phyloP scores from a whole-genome alignment of 768 basidiomycete genomes.

The Tulasnella sp. region DNA sequence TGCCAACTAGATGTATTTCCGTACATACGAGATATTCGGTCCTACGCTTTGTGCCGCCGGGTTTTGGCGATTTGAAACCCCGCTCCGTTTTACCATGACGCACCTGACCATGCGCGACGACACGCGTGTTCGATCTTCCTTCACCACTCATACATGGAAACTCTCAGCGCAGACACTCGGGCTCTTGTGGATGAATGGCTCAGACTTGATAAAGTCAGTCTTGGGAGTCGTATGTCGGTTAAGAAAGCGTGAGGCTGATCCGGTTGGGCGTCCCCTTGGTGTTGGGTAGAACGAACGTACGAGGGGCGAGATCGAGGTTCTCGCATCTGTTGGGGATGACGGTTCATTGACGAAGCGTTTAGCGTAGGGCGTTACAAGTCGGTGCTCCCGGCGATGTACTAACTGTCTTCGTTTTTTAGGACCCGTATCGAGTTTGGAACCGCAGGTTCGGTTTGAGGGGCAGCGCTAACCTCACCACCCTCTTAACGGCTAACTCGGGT shows the following conservation, averaged over 20 bases:
- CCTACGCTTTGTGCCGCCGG: neutral
- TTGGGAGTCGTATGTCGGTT: neutral
- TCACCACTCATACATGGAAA: too few relatives aligned
- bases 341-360: conserved; percentile 22
- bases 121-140: neutral
- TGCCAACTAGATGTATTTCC: neutral
- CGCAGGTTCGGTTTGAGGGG: conserved; percentile 39
- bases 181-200: conserved; percentile 18
- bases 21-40: neutral
- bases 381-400: conserved; percentile 19
- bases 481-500: neutral
- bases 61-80: neutral
- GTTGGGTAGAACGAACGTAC: conserved; percentile 21
- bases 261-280: too few relatives aligned
- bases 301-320: conserved; percentile 21
- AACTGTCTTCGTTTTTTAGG: conserved; percentile 16
- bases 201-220: conserved; percentile 17
- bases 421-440: conserved; percentile 77
- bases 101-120: neutral
- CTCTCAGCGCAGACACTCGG: too few relatives aligned
- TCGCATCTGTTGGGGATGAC: conserved; percentile 16
- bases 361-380: conserved; percentile 16
- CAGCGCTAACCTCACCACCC: conserved; percentile 13
- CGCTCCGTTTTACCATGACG: neutral
- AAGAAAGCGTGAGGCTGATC: neutral